These are phyloP conservation scores for Auxenochlorella pyrenoidosa DNA, from an alignment of 139 green algal species.

Conservation along the genomic window DNA sequence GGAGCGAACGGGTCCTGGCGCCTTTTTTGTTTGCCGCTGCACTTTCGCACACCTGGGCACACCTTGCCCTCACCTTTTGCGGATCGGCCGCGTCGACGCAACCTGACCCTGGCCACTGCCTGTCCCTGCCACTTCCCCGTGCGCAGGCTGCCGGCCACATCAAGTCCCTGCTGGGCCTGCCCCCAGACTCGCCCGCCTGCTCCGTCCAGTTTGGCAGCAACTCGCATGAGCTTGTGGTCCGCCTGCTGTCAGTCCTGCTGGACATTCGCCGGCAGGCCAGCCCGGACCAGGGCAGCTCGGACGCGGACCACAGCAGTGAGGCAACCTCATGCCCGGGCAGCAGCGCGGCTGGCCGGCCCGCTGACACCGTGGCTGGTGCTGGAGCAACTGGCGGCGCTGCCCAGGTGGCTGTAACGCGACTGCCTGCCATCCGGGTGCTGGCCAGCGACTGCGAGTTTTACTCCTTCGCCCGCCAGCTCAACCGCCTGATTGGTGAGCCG, in stretches of 20 bases:
- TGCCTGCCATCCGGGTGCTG: conserved; percentile 7
- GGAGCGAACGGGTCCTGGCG: not conserved
- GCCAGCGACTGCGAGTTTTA: conserved; percentile 37
- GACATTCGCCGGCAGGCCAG: not conserved
- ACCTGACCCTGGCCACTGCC: too few species aligned
- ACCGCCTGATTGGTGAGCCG: conserved; percentile 16
- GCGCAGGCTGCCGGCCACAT: conserved; percentile 4
- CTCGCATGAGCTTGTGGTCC: conserved; percentile 37
- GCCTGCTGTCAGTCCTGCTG: conserved; percentile 27
- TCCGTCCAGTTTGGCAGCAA: conserved; percentile 43
- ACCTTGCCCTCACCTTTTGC: too few species aligned
- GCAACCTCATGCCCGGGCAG: too few species aligned
- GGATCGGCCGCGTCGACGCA: too few species aligned
- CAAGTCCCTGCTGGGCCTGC: conserved; percentile 9
- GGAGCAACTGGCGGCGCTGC: not conserved
- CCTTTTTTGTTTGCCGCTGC: not conserved
- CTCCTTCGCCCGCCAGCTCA: conserved; percentile 34
- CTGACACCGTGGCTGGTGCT: not conserved
- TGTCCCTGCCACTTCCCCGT: too few species aligned
- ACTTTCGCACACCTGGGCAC: too few species aligned
- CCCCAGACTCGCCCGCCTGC: not conserved
- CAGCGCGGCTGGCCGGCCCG: not conserved
- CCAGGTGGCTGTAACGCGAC: not conserved
- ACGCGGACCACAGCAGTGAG: not conserved
- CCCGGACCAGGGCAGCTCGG: not conserved